Base-by-base conservation (phyloP, 2,329 filamentous ascomycete species). In the Aspergillus bombycis region DNA sequence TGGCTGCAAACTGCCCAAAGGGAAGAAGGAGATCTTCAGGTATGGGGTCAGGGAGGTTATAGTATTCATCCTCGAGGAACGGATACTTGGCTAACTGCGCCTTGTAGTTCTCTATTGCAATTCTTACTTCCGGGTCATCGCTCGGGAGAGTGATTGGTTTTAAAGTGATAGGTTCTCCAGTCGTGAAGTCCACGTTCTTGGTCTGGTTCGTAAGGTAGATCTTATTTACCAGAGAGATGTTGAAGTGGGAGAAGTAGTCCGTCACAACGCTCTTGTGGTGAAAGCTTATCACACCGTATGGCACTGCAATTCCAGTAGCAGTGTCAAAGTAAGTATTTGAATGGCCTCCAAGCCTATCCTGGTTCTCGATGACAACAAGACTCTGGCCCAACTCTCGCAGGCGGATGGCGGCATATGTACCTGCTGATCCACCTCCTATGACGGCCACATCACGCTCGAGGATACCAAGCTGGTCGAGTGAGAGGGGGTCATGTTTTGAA, bases 361-460 rank as follows among this genome's bases (percentile, higher is more conserved):
- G 23, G 30, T 63, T 57, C n/a, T 65, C 65, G 4, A 65, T 34
- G 12, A 67, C 26, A 41, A 63, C 45, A 21, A 65, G 55, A 7
- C 48, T 12, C 48, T 32, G n/a, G 16, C 19, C 28, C 16, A 52
- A 16, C 7, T 34, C 28, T 21, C 19, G 48, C 48, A 52, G 28
- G 28, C 28, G 48, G 16, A 52, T 52, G 6, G 48, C 19, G 48
- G 28, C 28, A 32, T 52, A 34, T 34, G 28, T 52, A 28, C 28
- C 28, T 30, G 26, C 16, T 4, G 19, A n/a, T n/a, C 19, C 48
- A 10, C 48, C 19, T 21, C 48, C 28, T 21, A 52, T 52, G 10
- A 52, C 19, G 48, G 28, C 48, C 28, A 52, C 46, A 52, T 32
- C 46, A 52, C 46, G 46, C 23, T 32, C 46, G 26, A 50, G 23